Conservation (phyloP, 1,139 yeast genomes). For the Groenewaldozyma auringiensis region DNA sequence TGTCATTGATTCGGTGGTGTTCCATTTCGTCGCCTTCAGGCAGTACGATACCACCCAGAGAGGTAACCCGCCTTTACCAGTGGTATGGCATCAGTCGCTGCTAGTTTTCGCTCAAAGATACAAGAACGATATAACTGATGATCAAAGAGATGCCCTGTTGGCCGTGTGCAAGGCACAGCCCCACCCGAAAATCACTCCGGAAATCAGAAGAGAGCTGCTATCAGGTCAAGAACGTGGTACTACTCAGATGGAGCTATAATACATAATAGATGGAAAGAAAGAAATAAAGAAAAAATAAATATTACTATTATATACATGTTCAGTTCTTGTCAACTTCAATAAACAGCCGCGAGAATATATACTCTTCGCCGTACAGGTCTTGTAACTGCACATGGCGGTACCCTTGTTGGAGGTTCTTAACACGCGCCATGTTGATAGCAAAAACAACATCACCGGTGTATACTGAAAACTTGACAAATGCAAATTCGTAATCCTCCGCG, state of each 20-base stretch:
- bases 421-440: conserved; percentile 49
- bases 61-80: conserved; percentile 45
- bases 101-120: conserved; percentile 91
- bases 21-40: conserved; percentile 81
- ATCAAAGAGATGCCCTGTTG: conserved; percentile 86
- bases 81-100: conserved; percentile 96
- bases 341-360: conserved; percentile 70
- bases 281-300: conserved; percentile 7
- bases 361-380: conserved; percentile 74
- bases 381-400: conserved; percentile 72
- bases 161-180: conserved; percentile 88
- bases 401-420: conserved; percentile 58
- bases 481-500: conserved; percentile 37
- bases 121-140: conserved; percentile 94
- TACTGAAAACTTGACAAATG: conserved; percentile 47
- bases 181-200: conserved; percentile 87
- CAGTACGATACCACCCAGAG: conserved; percentile 39
- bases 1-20: conserved; percentile 91
- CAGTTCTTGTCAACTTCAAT: conserved; percentile 31
- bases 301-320: background rate
- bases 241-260: conserved; percentile 4
- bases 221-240: conserved; percentile 53
- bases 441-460: conserved; percentile 39
- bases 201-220: conserved; percentile 82
- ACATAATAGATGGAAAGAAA: conserved; percentile 3